A percentile compares a stretch with the other conserved stretches of the same genome.
phyloP scores from a whole-genome alignment of 2,329 filamentous ascomycete species.

The Colletotrichum eleusines region DNA sequence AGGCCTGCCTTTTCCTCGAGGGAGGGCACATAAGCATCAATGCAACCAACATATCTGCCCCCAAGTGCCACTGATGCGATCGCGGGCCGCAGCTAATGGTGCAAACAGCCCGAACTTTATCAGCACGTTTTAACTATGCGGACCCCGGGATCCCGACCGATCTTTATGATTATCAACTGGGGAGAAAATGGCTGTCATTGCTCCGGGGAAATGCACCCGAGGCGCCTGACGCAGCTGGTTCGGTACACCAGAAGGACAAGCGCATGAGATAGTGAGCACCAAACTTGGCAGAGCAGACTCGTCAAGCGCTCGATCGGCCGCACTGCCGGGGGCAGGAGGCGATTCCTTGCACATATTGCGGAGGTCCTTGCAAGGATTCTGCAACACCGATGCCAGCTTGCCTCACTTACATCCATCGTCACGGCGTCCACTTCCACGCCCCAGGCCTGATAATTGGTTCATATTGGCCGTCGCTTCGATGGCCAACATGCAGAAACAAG shows the following conservation, averaged over 20 bases:
- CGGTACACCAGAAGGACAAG: not conserved
- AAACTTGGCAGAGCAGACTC: constrained; percentile 12
- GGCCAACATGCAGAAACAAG: constrained; percentile 1
- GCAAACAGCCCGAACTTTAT: constrained; percentile 26
- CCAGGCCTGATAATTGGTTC: constrained; percentile 19
- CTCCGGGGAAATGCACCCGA: constrained; percentile 8
- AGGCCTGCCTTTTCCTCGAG: not conserved
- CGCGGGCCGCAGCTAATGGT: constrained; percentile 23
- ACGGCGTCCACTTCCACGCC: constrained; percentile 31
- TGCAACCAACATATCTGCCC: too few species aligned
- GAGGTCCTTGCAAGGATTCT: constrained; percentile 33
- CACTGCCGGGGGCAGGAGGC: constrained; percentile 1
- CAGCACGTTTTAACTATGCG: constrained; percentile 14
- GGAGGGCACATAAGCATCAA: not conserved
- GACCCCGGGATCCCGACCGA: constrained; percentile 17
- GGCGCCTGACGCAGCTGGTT: constrained; percentile 13
- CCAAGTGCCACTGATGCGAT: constrained; percentile 1
- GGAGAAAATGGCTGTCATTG: constrained; percentile 7
- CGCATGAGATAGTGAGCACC: not conserved
- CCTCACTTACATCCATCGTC: constrained; percentile 34
- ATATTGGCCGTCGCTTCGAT: constrained; percentile 9
- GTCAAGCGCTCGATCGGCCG: constrained; percentile 22
- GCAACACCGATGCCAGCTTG: constrained; percentile 33
- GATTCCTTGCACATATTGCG: constrained; percentile 26
- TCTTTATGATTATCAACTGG: not conserved